Base-by-base conservation (phyloP, 1,284 basidiomycete species). In the Sphaerobolus stellatus region DNA sequence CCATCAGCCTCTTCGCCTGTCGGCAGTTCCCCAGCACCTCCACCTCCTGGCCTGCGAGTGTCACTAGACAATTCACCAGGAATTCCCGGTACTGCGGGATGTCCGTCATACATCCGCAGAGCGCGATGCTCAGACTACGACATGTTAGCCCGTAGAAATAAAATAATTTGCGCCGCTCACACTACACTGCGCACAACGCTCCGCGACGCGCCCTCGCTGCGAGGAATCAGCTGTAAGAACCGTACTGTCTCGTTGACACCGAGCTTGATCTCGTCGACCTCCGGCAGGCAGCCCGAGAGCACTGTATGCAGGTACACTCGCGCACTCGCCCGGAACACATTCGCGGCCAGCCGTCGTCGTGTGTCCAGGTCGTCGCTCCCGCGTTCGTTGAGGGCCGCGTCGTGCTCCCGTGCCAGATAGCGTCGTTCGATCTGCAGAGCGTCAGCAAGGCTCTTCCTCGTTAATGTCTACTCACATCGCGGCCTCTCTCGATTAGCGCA, bases 111-210 rank as follows among this genome's bases (percentile, higher is more conserved):
- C 80, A 83, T 1, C 88, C 88, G 57, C 80, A 81, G 48, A 91
- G 78, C 63, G 84, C 89, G 54, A 88, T 82, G 47, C 81, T 80
- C 62, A 90, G 38, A 16, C 53, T 54, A 28, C 3, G 64, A 44
- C 58, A 59, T n/a, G n/a, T n/a, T n/a, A n/a, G n/a, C n/a, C n/a
- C n/a, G 22, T 38, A 38, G 4, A 38, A 4, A 38, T 38, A 38
- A 7, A 38, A 9, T 24, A 22, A 43, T 27, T 24, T 14, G n/a
- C n/a, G n/a, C 41, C 33, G 49, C 53, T 49, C 47, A 90, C 59
- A 92, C 86, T 9, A 87, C 88, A 66, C 84, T 88, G 29, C 89
- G 77, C 50, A 90, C 79, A 22, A 90, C 85, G 16, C 79, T 77
- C 20, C 80, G 76, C 24, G 75, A 71, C 2, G 65, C 62, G 49